These are phyloP conservation scores for Lolium rigidum DNA, from an alignment of 176 grass and related monocot species.

Conservation along the genomic window DNA sequence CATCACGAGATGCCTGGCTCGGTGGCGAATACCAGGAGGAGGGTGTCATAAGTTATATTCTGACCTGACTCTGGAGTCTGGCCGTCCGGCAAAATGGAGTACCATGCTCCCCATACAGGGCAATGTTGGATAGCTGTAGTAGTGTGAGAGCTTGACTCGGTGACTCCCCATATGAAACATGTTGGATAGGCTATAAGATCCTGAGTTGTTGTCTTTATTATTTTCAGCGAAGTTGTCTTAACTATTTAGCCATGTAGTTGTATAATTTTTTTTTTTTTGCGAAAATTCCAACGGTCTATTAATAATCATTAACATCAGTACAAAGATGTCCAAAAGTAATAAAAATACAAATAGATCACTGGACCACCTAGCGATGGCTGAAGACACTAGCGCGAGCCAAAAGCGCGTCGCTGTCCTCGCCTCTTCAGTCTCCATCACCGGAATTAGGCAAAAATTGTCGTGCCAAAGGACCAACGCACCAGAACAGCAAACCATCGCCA, in stretches of 20 bases:
- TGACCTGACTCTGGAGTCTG: neutral
- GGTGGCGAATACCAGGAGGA: constrained; percentile 51
- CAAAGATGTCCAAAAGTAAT: too few species aligned
- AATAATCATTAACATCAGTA: too few species aligned
- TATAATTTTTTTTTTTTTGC: too few species aligned
- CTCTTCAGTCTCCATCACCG: too few species aligned
- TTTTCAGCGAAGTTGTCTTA: neutral
- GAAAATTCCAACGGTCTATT: too few species aligned
- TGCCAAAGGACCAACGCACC: too few species aligned
- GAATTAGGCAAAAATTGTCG: too few species aligned
- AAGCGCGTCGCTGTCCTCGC: too few species aligned
- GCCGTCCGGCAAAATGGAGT: neutral
- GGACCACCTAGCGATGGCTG: too few species aligned
- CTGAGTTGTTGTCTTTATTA: constrained; percentile 23
- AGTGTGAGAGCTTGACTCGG: neutral
- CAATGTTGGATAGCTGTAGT: neutral
- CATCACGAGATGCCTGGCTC: constrained; percentile 42
- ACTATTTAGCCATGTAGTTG: neutral
- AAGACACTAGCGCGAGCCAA: too few species aligned
- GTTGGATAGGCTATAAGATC: constrained; percentile 1
- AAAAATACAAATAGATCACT: too few species aligned
- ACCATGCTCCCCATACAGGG: neutral
- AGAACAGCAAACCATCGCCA: too few species aligned
- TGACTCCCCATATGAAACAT: neutral
- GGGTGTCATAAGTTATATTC: constrained; percentile 10